Base-by-base conservation (phyloP, 1,139 yeast genomes). In the Lipomyces yarrowii region DNA sequence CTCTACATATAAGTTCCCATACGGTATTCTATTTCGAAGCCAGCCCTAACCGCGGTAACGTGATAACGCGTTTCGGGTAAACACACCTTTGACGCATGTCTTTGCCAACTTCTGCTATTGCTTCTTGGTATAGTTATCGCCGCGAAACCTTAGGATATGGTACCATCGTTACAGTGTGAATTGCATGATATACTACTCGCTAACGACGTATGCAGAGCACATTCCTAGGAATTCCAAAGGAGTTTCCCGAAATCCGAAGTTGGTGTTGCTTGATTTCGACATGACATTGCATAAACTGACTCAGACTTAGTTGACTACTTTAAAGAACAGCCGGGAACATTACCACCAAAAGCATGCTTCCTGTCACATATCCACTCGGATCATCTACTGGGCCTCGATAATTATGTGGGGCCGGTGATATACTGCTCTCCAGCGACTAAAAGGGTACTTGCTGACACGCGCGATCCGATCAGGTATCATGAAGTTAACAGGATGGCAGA, bases 341-440 rank as follows among this genome's bases (percentile, higher is more conserved):
- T 64, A 23, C 68, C 63, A 23, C 79, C 75, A 75, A 75, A 67
- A 52, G 74, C 75, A 46, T 71, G 74, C 62, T 78, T 87, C 3
- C 78, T 87, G 13, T 81, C 89, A 0, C 90, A 87, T 72, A 78
- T 80, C 63, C 90, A 87, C 72, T 73, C 82, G 1, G 91, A 87
- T 70, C 90, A 87, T 73, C 73, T 86, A 56, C 74, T 71, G 0
- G 90, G 90, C 0, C 74, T 87, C 35, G 76, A 78, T 53, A 74
- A 72, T 54, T 71, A 77, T 4, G 69, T 76, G 23, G 82, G 83
- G 1, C 78, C 79, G 1, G 64, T 67, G 6, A 81, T 86, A 3
- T 85, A 84, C 72, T 86, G 89, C 74, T 80, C 86, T 2, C 71
- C 74, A 15, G 77, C 81, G 4, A 87, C 90, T 0, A 80, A 79